These are phyloP conservation scores for Capsicum pubescens DNA, from an alignment of 257 asterid genomes.

Conservation along the genomic window DNA sequence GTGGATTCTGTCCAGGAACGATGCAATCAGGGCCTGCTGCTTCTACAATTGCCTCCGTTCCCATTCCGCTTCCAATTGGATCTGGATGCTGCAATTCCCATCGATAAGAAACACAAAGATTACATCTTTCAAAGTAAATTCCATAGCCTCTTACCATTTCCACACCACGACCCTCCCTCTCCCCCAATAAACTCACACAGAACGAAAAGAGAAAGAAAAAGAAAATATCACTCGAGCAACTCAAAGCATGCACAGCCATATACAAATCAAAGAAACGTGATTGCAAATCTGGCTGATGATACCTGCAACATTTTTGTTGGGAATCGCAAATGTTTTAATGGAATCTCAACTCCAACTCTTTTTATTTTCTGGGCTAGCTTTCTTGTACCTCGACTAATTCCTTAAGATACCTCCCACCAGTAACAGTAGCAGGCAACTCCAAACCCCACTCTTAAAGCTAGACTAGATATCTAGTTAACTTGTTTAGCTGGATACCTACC, in stretches of 20 bases:
- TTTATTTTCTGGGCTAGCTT: no score
- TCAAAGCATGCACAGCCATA: neutral
- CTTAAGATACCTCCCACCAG: no score
- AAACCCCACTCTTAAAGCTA: no score
- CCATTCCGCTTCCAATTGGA: slow-evolving; percentile 77
- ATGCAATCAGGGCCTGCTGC: slow-evolving; percentile 97
- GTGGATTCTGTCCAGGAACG: slow-evolving; percentile 83
- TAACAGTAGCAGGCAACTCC: no score
- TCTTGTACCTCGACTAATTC: no score
- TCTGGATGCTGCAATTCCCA: slow-evolving; percentile 45
- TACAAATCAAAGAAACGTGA: neutral
- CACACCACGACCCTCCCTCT: neutral
- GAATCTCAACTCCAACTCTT: no score
- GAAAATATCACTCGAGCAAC: neutral
- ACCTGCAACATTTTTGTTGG: no score
- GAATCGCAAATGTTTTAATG: no score
- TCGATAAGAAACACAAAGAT: neutral
- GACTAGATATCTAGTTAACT: no score
- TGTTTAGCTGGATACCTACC: no score
- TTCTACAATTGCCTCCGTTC: slow-evolving; percentile 80
- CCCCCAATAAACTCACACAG: no score
- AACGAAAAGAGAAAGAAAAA: neutral
- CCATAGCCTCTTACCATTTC: neutral
- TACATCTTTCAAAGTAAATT: neutral
- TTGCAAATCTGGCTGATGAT: no score